Base-by-base conservation (phyloP, 2,329 filamentous ascomycete genomes). In the Hymenoscyphus infarciens region DNA sequence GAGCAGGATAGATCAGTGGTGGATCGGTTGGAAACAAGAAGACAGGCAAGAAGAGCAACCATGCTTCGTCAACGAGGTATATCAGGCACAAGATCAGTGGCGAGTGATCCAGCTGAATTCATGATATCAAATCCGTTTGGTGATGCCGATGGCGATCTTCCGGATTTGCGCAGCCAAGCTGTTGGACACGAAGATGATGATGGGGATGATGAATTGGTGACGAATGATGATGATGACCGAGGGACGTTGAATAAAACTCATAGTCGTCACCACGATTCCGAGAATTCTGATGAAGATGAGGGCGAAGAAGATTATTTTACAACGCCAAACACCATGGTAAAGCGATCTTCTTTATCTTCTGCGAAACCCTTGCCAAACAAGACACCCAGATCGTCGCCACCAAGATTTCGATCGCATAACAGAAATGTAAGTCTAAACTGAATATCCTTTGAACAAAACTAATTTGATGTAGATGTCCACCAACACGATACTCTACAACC, bases 121-220 rank as follows among this genome's bases (percentile, higher is more conserved):
- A 69, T 83, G 60, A 87, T 84, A 0, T 78, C 78, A 52, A 63
- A 68, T 59, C 25, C 66, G 63, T 58, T 75, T 35, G 58, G 68
- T 38, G 64, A 69, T 52, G 31, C 57, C 10, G 33, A 56, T 2
- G 52, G 33, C 5, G 15, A 29, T 2, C 29, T 59, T 54, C 63
- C 61, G 33, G 60, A 64, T 7, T 58, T 61, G n/a, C 61, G 59
- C 13, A 58, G 61, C 52, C 57, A 57, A 19, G 56, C 52, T 35
- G 56, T 61, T 57, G 62, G 31, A 27, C 42, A 57, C 35, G 54
- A 56, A 25, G 35, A 82, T 78, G 71, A 79, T 27, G 77, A 80
- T 58, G 91, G 92, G 0, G 93, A 97, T 70, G 93, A 97, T 70
- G 93, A 97, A 74, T 79, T 93, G n/a, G 83, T 90, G 13, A 93